phyloP scores from a whole-genome alignment of 2,329 filamentous ascomycete genomes.

The Ambrosiella beaveri region DNA sequence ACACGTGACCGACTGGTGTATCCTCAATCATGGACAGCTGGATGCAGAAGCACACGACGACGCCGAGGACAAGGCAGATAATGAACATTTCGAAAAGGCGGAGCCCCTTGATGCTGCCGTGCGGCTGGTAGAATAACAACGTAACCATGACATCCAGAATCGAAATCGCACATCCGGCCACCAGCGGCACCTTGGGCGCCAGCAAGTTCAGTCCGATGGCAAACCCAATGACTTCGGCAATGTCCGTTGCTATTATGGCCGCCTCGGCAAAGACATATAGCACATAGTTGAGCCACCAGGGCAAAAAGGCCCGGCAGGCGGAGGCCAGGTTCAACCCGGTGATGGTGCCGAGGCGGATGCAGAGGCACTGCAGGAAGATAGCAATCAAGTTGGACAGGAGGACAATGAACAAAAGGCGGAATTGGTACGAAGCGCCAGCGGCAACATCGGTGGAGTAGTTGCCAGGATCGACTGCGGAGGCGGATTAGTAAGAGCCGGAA shows the following conservation, averaged over 20 bases:
- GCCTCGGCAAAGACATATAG: slow-evolving; percentile 47
- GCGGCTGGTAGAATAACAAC: slow-evolving; percentile 46
- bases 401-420: slow-evolving; percentile 49
- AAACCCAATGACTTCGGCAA: slow-evolving; percentile 55
- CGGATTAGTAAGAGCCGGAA: neutral
- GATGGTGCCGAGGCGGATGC: slow-evolving; percentile 52
- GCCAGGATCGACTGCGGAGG: slow-evolving; percentile 33
- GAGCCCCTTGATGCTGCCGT: slow-evolving; percentile 39
- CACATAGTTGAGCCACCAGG: slow-evolving; percentile 44
- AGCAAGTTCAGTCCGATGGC: slow-evolving; percentile 53
- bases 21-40: slow-evolving; percentile 45
- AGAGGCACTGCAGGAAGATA: slow-evolving; percentile 51
- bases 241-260: slow-evolving; percentile 55
- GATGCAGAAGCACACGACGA: slow-evolving; percentile 54
- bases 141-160: slow-evolving; percentile 53
- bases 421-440: slow-evolving; percentile 48
- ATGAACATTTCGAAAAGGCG: slow-evolving; percentile 50
- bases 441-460: slow-evolving; percentile 57
- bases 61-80: slow-evolving; percentile 44
- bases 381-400: slow-evolving; percentile 54
- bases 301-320: slow-evolving; percentile 47
- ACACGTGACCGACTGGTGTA: slow-evolving; percentile 39
- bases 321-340: slow-evolving; percentile 50
- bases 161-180: slow-evolving; percentile 50
- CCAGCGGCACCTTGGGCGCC: slow-evolving; percentile 43